These are phyloP conservation scores for Nemania bipapillata DNA, from an alignment of 2,329 filamentous ascomycete species.

Conservation along the genomic window DNA sequence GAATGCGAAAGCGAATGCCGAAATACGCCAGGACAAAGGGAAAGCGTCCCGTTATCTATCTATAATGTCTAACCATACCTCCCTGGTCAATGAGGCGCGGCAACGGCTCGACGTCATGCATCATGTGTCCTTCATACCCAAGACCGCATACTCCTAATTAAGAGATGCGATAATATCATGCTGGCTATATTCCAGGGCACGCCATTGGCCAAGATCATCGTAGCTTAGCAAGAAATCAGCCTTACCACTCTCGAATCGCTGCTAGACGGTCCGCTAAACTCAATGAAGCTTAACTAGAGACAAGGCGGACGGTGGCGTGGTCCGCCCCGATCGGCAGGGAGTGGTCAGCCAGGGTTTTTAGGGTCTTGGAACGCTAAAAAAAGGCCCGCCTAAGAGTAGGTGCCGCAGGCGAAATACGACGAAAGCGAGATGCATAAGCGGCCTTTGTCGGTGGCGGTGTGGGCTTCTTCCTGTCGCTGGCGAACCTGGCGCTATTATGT, in stretches of 20 bases:
- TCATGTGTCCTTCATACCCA: not conserved
- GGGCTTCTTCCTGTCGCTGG: not conserved
- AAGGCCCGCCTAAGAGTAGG: too few species aligned
- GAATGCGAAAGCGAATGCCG: constrained; percentile 25
- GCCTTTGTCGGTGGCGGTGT: constrained; percentile 29
- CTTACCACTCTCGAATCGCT: constrained; percentile 20
- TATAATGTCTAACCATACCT: not conserved
- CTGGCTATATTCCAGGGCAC: not conserved
- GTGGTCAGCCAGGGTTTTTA: not conserved
- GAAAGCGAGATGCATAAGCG: constrained; percentile 35
- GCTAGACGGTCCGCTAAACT: constrained; percentile 1
- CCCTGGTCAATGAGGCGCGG: constrained; percentile 1
- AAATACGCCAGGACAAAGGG: not conserved
- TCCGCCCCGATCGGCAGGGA: constrained; percentile 24
- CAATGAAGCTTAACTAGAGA: constrained; percentile 17
- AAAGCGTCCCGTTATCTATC: not conserved
- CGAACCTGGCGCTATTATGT: not conserved
- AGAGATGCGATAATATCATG: constrained; percentile 15
- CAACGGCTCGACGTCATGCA: constrained; percentile 12
- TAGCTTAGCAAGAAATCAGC: constrained; percentile 22
- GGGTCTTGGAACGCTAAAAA: constrained; percentile 11
- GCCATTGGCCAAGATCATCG: constrained; percentile 12
- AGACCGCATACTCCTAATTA: not conserved
- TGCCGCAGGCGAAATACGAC: constrained; percentile 32
- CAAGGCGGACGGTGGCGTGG: not conserved